Percentiles rank a stretch among this genome's conserved stretches.
Evolutionary conservation across 305 asterid genomes (phyloP).

Genomic region (Euphrasia arctica): DNA sequence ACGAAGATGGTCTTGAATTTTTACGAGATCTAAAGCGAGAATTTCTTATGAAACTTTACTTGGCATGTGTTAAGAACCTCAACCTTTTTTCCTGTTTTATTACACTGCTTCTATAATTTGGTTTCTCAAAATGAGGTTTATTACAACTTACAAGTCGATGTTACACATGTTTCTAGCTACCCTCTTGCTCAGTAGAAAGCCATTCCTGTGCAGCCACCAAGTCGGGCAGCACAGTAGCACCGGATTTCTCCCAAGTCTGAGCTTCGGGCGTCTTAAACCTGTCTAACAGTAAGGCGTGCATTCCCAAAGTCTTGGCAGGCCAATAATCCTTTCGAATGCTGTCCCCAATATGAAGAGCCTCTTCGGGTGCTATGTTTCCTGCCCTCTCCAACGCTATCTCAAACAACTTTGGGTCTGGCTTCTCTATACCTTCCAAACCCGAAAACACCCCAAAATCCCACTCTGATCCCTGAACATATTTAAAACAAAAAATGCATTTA

Average conservation of each 20-base stretch:
- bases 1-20: too few species aligned
- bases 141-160: not conserved
- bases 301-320: conserved; percentile 79
- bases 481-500: not conserved
- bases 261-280: conserved; percentile 80
- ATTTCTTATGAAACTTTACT: too few species aligned
- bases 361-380: conserved; percentile 66
- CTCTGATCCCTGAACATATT: conserved; percentile 70
- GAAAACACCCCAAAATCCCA: conserved; percentile 93
- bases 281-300: conserved; percentile 81
- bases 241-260: conserved; percentile 72
- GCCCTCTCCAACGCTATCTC: conserved; percentile 72
- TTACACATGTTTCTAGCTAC: conserved; percentile 22
- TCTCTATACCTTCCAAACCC: conserved; percentile 71
- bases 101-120: conserved; percentile 8
- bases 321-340: conserved; percentile 79
- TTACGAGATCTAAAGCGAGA: too few species aligned
- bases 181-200: conserved; percentile 48
- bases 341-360: conserved; percentile 88
- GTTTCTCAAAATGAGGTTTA: not conserved
- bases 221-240: conserved; percentile 80
- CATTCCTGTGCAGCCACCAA: conserved; percentile 68
- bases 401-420: conserved; percentile 59
- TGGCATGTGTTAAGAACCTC: too few species aligned
- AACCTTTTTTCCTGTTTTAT: not conserved